Base-by-base conservation (phyloP, 2,329 filamentous ascomycete species). In the Geosmithia putterillii region DNA sequence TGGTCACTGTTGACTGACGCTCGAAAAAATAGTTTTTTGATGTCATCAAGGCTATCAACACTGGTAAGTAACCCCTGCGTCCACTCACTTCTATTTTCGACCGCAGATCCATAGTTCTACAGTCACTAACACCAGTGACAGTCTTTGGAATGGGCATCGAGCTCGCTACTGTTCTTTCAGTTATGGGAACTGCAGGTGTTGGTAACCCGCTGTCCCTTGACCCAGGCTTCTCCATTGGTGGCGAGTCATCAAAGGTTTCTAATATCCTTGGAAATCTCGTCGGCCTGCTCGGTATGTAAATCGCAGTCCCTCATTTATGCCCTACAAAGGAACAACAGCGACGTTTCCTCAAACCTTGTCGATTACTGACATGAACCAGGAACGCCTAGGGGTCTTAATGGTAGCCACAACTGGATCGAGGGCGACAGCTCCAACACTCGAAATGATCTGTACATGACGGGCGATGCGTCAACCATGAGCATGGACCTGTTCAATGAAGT, bases 371-470 rank as follows among this genome's bases (percentile, higher is more conserved):
- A 37, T 17, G 9, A 20, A 35, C 14, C 18, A 45, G 52, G 52
- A 18, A 60, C 59, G 15, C 69, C 69, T 0, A 63, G 64, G 37
- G 70, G 71, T 5, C 60, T 76, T 2, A 56, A 57, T 14, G 67
- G 68, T n/a, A 67, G 66, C 3, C 74, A 78, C 53, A 74, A 75
- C 52, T 66, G 69, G 44, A 70, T 74, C 50, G 73, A 77, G 57
- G 58, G 66, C 1, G 73, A 77, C 53, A 67, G 61, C 0, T 75
- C 71, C 38, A 63, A 65, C 38, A 74, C 71, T 0, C 65, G 73
- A 3, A 63, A 67, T 32, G 73, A 76, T 45, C 55, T 78, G 0
- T 76, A 76, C 52, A 50, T 61, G 10, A 69, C 63, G 2, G 67
- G 69, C 4, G 66, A 77, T 47, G 64, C 65, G 42, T 66, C 65